Percentiles rank a stretch among this genome's conserved stretches.
Conservation (phyloP, 768 basidiomycete species). For the Pleurotus djamor region DNA sequence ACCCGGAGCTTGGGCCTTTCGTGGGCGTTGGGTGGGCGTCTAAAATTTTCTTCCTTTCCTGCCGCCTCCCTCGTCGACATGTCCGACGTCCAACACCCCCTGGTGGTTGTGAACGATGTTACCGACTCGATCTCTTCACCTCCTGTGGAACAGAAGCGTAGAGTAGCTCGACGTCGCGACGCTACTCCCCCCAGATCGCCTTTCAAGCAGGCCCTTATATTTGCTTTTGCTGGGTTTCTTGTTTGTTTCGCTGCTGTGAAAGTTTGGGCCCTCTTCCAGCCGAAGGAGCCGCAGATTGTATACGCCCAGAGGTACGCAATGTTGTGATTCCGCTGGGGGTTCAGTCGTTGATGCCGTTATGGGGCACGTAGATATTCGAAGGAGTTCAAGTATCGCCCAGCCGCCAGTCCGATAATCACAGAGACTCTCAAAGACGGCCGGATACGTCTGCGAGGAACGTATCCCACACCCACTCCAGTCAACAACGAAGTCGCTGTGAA, state of each 20-base stretch:
- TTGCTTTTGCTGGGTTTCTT: conserved; percentile 37
- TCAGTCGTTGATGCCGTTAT: neutral
- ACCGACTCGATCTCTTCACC: neutral
- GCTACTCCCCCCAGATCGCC: conserved; percentile 31
- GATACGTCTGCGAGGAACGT: conserved; percentile 65
- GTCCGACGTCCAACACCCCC: too few species aligned
- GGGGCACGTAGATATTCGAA: conserved; percentile 65
- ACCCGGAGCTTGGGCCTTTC: too few species aligned
- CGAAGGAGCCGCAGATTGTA: conserved; percentile 35
- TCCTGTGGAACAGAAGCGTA: neutral
- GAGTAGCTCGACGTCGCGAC: neutral
- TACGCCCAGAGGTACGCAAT: conserved; percentile 2
- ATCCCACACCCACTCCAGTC: conserved; percentile 25
- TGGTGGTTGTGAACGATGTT: too few species aligned
- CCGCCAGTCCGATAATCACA: conserved; percentile 82
- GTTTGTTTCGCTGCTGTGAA: conserved; percentile 40
- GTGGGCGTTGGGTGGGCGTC: too few species aligned
- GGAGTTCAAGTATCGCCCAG: conserved; percentile 79
- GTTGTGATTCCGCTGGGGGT: neutral
- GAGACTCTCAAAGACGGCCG: conserved; percentile 74
- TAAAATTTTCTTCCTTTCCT: too few species aligned
- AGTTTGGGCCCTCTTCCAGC: conserved; percentile 14
- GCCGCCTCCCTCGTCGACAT: too few species aligned
- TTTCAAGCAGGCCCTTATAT: conserved; percentile 45
- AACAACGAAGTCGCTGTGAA: neutral